Evolutionary conservation across 2,329 filamentous ascomycete genomes (phyloP), one percentile per base, ranked within the genome.

Genomic region (Beauveria sp.): DNA sequence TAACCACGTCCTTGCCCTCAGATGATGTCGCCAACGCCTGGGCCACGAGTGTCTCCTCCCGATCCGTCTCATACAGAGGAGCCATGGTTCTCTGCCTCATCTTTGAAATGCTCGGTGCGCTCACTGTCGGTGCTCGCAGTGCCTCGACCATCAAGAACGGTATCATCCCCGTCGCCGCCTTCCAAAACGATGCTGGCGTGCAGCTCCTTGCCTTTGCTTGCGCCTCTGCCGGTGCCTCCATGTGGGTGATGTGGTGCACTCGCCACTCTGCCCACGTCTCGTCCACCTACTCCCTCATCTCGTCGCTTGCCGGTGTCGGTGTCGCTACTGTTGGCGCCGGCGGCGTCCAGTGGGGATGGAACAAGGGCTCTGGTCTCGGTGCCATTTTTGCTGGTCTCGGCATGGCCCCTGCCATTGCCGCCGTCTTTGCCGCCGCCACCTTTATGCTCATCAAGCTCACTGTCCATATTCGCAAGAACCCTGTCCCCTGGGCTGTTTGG

Each of bases 21-120:
- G 85, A 92, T 74, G 90, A 92, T 88, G 89, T 93, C 61, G 89
- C 90, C 70, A 93, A 93, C 76, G 79, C 89, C 55, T 92, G 88
- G 87, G 89, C 89, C 8, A 92, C 90, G 67, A 88, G 84, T 51
- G 89, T 92, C 62, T 92, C 89, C 22, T 92, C 89, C n/a, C 78
- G 89, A 59, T 92, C 89, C 66, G 80, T 91, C 69, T 79, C 85
- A 2, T 89, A 90, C 76, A 75, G 83, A 66, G 84, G 87, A 74
- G 88, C 85, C 65, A 88, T 88, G 84, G 67, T 87, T 40, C 76
- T 88, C 53, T 83, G 85, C 53, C 81, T 83, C 52, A 73, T 89
- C 64, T 89, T 89, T 73, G 87, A 90, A 72, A 78, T 89, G 73
- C 72, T 84, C 52, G 87, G 87, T 52, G 87, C 87, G 64, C 77